phyloP scores from a whole-genome alignment of 306 rosid genomes.

The Begonia masoniana region DNA sequence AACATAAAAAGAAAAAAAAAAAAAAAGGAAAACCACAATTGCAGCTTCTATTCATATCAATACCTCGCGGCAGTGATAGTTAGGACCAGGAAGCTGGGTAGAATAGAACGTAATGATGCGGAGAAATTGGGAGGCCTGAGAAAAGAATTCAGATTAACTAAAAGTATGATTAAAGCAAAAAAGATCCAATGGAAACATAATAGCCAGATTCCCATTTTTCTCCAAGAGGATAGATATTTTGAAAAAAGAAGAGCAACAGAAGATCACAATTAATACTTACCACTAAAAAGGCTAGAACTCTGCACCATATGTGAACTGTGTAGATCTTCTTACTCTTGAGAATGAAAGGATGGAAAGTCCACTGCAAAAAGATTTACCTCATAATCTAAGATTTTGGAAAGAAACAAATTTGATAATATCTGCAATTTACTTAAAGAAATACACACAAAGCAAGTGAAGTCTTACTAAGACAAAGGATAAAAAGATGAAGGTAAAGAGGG shows the following conservation, averaged over 20 bases:
- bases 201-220: too few relatives aligned
- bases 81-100: conserved; percentile 93
- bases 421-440: too few relatives aligned
- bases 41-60: too few relatives aligned
- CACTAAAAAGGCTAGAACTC: conserved; percentile 35
- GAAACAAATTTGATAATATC: too few relatives aligned
- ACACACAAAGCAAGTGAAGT: not conserved
- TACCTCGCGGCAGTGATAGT: conserved; percentile 78
- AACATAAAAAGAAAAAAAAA: conserved; percentile 1
- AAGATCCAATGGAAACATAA: too few relatives aligned
- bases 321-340: conserved; percentile 32
- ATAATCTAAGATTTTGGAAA: not conserved
- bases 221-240: too few relatives aligned
- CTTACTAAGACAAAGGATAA: conserved; percentile 61
- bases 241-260: too few relatives aligned
- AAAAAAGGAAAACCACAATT: not conserved
- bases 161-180: too few relatives aligned
- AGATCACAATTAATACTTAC: conserved; percentile 19
- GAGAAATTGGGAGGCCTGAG: conserved; percentile 62
- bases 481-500: conserved; percentile 47
- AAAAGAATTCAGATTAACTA: not conserved
- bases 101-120: conserved; percentile 72
- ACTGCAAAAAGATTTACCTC: conserved; percentile 23
- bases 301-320: conserved; percentile 46
- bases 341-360: conserved; percentile 46